Evolutionary conservation across 495 filamentous ascomycete genomes (phyloP), one percentile per base, ranked within the genome.

Genomic region (Achaetomiella virescens): DNA sequence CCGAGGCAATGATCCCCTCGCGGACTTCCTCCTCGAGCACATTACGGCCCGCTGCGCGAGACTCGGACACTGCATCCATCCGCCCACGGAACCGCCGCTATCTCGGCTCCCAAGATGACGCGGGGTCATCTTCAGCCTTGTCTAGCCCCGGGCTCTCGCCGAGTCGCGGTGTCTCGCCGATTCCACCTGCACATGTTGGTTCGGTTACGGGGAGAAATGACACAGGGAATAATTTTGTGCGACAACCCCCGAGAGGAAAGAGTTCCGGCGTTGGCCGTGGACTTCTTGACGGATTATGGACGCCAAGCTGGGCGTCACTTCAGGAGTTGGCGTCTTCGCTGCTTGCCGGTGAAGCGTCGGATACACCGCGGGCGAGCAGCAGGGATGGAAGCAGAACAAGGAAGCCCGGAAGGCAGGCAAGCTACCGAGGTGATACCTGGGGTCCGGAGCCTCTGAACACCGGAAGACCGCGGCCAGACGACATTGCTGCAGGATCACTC

Each of bases 401-500:
- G 20, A 70, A 67, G 22, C 43, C 41, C 57, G 68, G 60, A 36
- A 50, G 66, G 35, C 68, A 64, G n/a, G 49, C 58, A 9, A 57
- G 58, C 20, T 44, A 56, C 17, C 51, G 41, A 15, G 33, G 44
- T 40, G 38, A 42, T 37, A 70, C 48, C 21, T 78, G 73, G 75
- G 74, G 75, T 1, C 75, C 75, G 10, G 66, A 66, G 17, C 72
- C 74, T 10, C 66, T 64, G 43, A 61, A 49, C 27, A 66, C 64
- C 45, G 42, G 62, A 48, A 66, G 68, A 38, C 73, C 75, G 46
- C 59, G 64, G 40, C 52, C 65, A n/a, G 63, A 70, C 33, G 72
- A 73, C 46, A 78, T 81, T 29, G 79, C 70, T 11, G 64, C 72
- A 17, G 80, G 79, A 31, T 76, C 75, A 51, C 64, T 66, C 48